These are phyloP conservation scores for Tulasnella calospora DNA, from an alignment of 768 basidiomycete genomes.

Conservation along the genomic window DNA sequence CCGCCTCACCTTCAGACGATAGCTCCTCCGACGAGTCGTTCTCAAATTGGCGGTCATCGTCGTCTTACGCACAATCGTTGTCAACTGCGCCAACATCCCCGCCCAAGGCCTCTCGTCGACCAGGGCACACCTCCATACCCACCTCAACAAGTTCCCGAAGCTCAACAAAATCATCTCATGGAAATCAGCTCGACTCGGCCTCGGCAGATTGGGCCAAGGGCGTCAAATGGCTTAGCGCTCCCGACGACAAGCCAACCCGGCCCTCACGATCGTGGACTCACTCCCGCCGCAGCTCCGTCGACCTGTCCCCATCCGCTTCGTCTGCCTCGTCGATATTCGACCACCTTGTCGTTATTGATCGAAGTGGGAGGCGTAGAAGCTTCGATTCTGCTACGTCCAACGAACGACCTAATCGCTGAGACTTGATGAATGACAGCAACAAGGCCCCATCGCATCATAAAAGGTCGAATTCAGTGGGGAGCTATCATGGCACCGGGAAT, in stretches of 20 bases:
- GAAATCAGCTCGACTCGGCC: background rate
- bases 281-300: conserved; percentile 26
- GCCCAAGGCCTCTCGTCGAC: background rate
- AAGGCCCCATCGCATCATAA: background rate
- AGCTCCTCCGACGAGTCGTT: background rate
- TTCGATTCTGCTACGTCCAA: conserved; percentile 6
- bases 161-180: background rate
- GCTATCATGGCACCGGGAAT: background rate
- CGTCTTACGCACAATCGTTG: background rate
- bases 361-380: conserved; percentile 46
- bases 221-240: conserved; percentile 55
- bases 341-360: background rate
- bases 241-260: conserved; percentile 31
- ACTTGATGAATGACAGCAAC: too few relatives aligned
- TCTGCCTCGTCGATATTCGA: background rate
- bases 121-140: background rate
- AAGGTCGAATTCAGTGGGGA: background rate
- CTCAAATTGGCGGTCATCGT: background rate
- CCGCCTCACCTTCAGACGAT: background rate
- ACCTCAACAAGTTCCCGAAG: background rate
- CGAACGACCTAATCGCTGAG: background rate
- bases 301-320: background rate
- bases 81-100: conserved; percentile 4
- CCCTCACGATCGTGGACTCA: conserved; percentile 17
- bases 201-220: conserved; percentile 54